These are phyloP conservation scores for Colletotrichum nymphaeae DNA, from an alignment of 2,329 filamentous ascomycete species.

Conservation along the genomic window DNA sequence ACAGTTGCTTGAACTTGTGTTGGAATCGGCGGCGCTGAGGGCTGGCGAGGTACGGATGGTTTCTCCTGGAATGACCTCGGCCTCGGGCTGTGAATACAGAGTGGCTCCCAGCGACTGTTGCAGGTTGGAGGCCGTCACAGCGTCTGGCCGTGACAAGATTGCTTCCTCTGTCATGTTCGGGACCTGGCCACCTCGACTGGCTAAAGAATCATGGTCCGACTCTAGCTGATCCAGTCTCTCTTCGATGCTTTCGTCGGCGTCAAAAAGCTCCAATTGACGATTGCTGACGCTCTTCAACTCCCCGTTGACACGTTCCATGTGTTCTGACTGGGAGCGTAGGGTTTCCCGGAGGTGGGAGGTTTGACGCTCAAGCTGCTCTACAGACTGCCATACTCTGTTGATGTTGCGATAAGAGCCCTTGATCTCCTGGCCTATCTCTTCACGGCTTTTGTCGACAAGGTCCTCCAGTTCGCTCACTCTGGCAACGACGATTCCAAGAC, in stretches of 20 bases:
- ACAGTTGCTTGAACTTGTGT: constrained; percentile 5
- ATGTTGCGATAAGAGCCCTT: constrained; percentile 67
- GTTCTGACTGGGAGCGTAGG: constrained; percentile 52
- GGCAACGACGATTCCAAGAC: constrained; percentile 51
- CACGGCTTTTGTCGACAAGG: constrained; percentile 61
- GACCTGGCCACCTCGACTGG: constrained; percentile 17
- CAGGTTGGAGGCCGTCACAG: not conserved
- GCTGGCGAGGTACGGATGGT: constrained; percentile 1
- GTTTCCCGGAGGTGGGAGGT: constrained; percentile 49
- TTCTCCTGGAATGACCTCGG: not conserved
- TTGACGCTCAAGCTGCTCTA: constrained; percentile 56
- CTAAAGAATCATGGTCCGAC: constrained; percentile 43
- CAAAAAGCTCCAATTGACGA: constrained; percentile 61
- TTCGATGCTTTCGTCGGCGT: constrained; percentile 63
- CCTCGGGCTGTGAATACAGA: not conserved
- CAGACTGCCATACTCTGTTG: constrained; percentile 63
- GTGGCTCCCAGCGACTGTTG: constrained; percentile 2
- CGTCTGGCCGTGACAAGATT: not conserved
- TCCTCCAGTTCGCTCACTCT: constrained; percentile 66
- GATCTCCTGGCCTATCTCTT: constrained; percentile 63
- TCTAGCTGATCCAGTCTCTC: constrained; percentile 65
- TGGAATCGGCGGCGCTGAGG: not conserved
- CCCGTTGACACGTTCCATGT: constrained; percentile 52
- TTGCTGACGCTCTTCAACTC: constrained; percentile 58
- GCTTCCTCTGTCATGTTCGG: not conserved